Conservation (phyloP, 139 green algal species). For the Chlorella sorokiniana region DNA sequence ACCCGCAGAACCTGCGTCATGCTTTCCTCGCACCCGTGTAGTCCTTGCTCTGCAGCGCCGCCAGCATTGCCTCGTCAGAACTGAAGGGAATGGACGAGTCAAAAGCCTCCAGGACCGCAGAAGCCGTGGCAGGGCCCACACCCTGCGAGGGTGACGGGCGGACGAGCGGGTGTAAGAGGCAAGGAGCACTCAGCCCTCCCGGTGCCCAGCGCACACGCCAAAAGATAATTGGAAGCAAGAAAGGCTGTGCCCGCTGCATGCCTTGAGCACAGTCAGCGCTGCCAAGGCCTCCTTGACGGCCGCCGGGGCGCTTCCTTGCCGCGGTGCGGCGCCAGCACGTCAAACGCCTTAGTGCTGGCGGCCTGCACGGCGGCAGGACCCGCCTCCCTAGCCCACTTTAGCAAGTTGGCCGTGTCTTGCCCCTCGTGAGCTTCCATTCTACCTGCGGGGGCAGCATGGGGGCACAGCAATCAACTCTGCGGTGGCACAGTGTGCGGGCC, state of each 20-base stretch:
- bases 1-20: slow-evolving; percentile 2
- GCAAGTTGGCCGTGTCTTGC: slow-evolving; percentile 68
- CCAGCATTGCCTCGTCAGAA: slow-evolving; percentile 63
- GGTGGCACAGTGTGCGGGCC: not conserved
- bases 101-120: slow-evolving; percentile 51
- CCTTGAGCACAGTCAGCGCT: slow-evolving; percentile 54
- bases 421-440: slow-evolving; percentile 74
- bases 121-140: slow-evolving; percentile 74
- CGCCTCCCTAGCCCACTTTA: slow-evolving; percentile 53
- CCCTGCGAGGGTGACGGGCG: slow-evolving; percentile 42
- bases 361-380: slow-evolving; percentile 16
- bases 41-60: slow-evolving; percentile 31
- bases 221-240: not conserved
- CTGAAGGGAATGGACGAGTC: slow-evolving; percentile 55
- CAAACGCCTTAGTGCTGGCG: not conserved
- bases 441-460: slow-evolving; percentile 43
- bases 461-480: not conserved
- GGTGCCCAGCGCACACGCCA: not conserved
- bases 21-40: slow-evolving; percentile 40
- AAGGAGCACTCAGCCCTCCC: no score
- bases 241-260: not conserved
- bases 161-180: no score
- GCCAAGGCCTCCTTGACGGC: slow-evolving; percentile 43
- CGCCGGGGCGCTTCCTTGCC: not conserved
- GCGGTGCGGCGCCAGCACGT: not conserved